A percentile compares a stretch with the other conserved stretches of the same genome.
These are phyloP conservation scores for Sugiyamaella pinicola DNA, from an alignment of 1,139 yeast genomes.

Conservation along the genomic window DNA sequence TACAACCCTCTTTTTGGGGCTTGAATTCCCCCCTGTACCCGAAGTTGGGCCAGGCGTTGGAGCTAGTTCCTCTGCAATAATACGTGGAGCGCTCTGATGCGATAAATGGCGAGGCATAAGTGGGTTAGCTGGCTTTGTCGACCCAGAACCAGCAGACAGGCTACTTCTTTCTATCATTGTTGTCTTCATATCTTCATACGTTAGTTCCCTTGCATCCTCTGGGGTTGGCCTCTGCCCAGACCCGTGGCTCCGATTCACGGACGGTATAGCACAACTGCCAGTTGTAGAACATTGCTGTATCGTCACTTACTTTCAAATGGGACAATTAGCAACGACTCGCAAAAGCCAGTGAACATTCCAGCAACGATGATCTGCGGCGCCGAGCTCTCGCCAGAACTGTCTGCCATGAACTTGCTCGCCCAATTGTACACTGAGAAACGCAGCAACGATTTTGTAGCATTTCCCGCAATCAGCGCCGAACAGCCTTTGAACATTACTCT, in stretches of 20 bases:
- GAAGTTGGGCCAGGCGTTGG: background rate
- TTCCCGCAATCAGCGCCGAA: constrained; percentile 77
- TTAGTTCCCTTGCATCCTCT: constrained; percentile 9
- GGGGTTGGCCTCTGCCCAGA: background rate
- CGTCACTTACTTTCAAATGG: constrained; percentile 73
- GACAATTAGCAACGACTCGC: constrained; percentile 77
- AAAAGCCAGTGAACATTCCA: constrained; percentile 74
- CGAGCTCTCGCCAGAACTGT: constrained; percentile 35
- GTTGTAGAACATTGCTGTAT: too few species aligned
- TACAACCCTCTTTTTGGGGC: constrained; percentile 15
- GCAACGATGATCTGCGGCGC: constrained; percentile 58
- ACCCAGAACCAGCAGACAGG: background rate
- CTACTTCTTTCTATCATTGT: constrained; percentile 67
- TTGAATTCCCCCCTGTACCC: background rate
- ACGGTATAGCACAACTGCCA: too few species aligned
- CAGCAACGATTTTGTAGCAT: constrained; percentile 68
- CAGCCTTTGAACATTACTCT: constrained; percentile 69
- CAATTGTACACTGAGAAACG: constrained; percentile 75
- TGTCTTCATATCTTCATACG: constrained; percentile 58
- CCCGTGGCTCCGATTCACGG: background rate
- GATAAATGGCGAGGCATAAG: constrained; percentile 5
- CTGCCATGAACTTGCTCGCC: constrained; percentile 74
- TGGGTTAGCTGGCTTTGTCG: background rate
- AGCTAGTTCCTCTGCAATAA: background rate
- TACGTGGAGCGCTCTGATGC: constrained; percentile 1